Evolutionary conservation across 2,329 filamentous ascomycete genomes (phyloP), one percentile per base, ranked within the genome.

Genomic region (Aspergillus aculeatus): DNA sequence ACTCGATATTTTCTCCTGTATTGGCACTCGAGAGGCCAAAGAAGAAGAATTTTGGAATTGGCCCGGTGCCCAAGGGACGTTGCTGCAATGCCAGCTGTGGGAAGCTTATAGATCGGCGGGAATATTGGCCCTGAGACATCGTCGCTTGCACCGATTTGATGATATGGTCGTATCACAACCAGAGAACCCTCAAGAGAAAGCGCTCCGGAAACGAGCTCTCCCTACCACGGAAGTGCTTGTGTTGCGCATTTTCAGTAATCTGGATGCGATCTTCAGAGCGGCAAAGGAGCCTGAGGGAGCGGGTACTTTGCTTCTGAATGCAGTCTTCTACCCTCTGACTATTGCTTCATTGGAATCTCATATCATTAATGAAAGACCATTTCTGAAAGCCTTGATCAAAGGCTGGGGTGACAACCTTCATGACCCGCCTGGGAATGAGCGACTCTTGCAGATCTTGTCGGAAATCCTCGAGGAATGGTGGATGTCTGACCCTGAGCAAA

Each of bases 11-110:
- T 67, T 70, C 31, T 66, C 70, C 1, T 64, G 66, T 1, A 68
- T 72, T 14, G 65, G 63, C 1, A 19, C 64, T 2, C 62, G 68
- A 19, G 38, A 19, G 7, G 63, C 68, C 1, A 67, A 65, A 0
- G 72, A 74, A 41, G 61, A 65, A 32, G 65, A 61, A 12, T 68
- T 73, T 29, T 72, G 70, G 71, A 58, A 71, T 35, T 72, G 71
- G 71, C 58, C 69, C 0, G 70, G 69, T 12, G 62, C 66, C 12
- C 7, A 58, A 4, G 68, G 71, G 2, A 71, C 32, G 47, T 67
- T 72, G 26, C 24, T 68, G 7, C 70, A 71, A 29, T 68, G 60
- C 21, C 71, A 72, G 50, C 49, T 73, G 7, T 72, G 71, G 71
- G 70, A 73, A 58, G 67, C 69, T 2, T 65, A 71, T 59, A 66